Evolutionary conservation across 139 green algal genomes (phyloP), one percentile per base, ranked within the genome.

Genomic region (Haematococcus lacustris): DNA sequence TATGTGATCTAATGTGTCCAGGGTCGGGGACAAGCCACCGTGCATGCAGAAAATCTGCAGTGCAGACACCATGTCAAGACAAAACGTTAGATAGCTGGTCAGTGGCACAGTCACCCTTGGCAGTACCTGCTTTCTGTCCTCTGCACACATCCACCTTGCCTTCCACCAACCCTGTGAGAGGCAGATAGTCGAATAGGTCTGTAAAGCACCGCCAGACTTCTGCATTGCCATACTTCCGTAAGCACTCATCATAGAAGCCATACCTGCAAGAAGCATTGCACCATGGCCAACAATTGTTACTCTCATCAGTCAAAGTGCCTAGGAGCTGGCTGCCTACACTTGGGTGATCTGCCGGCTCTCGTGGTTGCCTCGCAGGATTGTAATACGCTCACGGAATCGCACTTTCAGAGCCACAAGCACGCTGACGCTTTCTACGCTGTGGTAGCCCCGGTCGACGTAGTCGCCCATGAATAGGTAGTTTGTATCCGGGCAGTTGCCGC

Each of bases 401-500:
- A 95, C 89, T 80, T 97, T 98, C 2, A 98, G 77, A 1, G 91
- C 91, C 40, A 98, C 90, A 53, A 98, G 83, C 66, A 98, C 76
- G 0, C 78, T 90, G 9, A 93, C 95, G 34, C 95, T 99, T 78
- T 99, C 95, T 34, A 99, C 95, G 30, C 85, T 95, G 74, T 98
- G 94, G 78, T 99, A 99, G 51, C 91, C 95, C 59, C 95, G 74
- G 78, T 99, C 95, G 38, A 99, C 95, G 77, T 98, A 99, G 88
- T 99, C 95, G 0, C 95, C 95, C 93, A 99, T 97, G 81, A 99
- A 98, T 33, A 98, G 79, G 71, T 98, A 99, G 83, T 99, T 99
- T 7, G 95, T 99, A 79, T 99, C 94, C 0, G 95, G 95, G 69
- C 84, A 89, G 65, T 93, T 88, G 62, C 95, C 95, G 23, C 92